Evolutionary conservation across 83 land plant species (phyloP), one percentile per base, ranked within the genome.

Genomic region (Thuja plicata): DNA sequence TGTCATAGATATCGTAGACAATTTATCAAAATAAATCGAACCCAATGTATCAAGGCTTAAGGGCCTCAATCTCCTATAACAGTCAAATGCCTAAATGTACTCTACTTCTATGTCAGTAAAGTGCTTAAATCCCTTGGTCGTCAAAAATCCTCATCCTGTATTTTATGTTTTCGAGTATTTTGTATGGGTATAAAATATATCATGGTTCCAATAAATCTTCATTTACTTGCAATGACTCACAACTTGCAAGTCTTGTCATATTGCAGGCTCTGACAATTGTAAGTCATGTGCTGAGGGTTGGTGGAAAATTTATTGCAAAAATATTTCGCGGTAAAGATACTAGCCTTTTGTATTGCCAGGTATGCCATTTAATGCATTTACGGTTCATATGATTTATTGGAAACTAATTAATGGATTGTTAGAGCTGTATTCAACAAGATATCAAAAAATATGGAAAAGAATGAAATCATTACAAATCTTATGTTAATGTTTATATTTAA

Each of bases 281-380:
- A 38, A 95, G 99, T 19, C 99, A 98, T 88, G 95, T 98, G 50
- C 94, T 98, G 57, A 92, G 91, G 85, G 91, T 89, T 86, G 99
- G 99, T 87, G 99, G 99, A 13, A 98, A 94, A 62, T 98, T 97
- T 86, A 96, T 98, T 88, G 99, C 99, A 30, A 98, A 98, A 79
- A 96, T 98, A 52, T 98, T 98, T 84, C 93, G 99, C 37, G 99
- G 99, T 54, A 98, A 98, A 89, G 99, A 98, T 91, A 98, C 99
- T 2, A 96, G 99, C 91, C 99, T 98, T 55, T 92, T 98, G 30
- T 98, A 98, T 82, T 93, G 97, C 79, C 99, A 97, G 93, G 99
- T 97, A 89, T 79, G 80, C 16, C 48, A 17, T 15, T 37, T 86
- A 57, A 86, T 48, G 16, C 55, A 34, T 46, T 9, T 24, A 13